Base-by-base conservation (phyloP, 2,329 filamentous ascomycete genomes). In the Aspergillus sp. region DNA sequence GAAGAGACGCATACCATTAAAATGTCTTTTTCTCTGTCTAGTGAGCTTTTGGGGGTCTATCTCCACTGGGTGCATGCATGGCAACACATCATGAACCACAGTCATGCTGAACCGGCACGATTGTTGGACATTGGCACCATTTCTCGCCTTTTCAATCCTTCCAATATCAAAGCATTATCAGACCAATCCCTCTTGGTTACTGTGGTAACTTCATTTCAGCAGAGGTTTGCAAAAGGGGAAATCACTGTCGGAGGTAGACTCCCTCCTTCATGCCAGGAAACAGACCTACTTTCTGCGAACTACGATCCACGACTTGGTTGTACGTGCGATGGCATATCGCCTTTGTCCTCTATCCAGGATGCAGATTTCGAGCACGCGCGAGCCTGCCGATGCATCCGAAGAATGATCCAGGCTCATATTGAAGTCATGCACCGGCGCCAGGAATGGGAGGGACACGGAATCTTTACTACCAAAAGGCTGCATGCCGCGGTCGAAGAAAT, bases 281-380 rank as follows among this genome's bases (percentile, higher is more conserved):
- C 59, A 1, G 57, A 68, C 49, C 53, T 68, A 6, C 10, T 63
- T 9, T 63, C 62, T 1, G 53, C 60, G 32, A 20, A 24, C 11
- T 68, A 68, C 49, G 60, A 65, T 20, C 63, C 66, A 6, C 56
- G 59, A n/a, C 49, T 56, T 16, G 45, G 56, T 2, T 68, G 63
- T 39, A 29, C 31, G 14, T 67, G 66, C 32, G 49, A 62, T 12
- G 60, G 63, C 10, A 12, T 51, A 16, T 29, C 3, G 5, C 47
- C 22, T 32, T 45, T 9, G 20, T 47, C 32, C 3, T 47, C 46
- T 11, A 49, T 22, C 24, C 20, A 42, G 18, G 22, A 46, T 29
- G 26, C 51, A 18, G 5, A 42, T 46, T 3, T 46, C 56, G 39
- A 47, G 4, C 9, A 42, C 3, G 22, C 22, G 4, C 3, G 4